These are phyloP conservation scores for Aspergillus cristatus DNA, from an alignment of 495 filamentous ascomycete species.

Conservation along the genomic window DNA sequence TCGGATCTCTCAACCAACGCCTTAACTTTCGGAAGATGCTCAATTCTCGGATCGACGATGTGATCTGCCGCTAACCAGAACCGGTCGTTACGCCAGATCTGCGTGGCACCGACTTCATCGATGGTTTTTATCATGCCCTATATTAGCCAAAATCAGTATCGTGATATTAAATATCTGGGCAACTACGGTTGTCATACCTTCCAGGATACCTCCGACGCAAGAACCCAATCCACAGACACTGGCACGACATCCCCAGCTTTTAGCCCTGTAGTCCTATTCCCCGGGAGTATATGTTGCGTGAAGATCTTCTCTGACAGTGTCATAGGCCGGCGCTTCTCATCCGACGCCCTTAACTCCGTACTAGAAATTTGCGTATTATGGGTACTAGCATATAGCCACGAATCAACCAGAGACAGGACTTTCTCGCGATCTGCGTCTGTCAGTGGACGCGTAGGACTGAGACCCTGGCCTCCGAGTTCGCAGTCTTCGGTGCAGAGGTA, in stretches of 20 bases:
- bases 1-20: conserved; percentile 26
- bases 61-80: conserved; percentile 42
- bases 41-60: conserved; percentile 33
- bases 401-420: background rate
- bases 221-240: conserved; percentile 33
- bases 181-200: conserved; percentile 8
- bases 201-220: conserved; percentile 34
- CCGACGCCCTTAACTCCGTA: background rate
- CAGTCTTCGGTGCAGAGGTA: background rate
- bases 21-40: conserved; percentile 22
- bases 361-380: background rate
- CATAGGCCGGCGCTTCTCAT: background rate
- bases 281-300: background rate
- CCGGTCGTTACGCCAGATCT: conserved; percentile 38
- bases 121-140: conserved; percentile 33
- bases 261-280: background rate
- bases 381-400: background rate
- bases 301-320: background rate
- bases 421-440: background rate
- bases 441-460: background rate
- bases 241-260: conserved; percentile 28
- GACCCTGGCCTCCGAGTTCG: background rate
- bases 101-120: conserved; percentile 21
- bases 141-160: background rate
- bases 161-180: background rate